A percentile compares a stretch with the other conserved stretches of the same genome.
These are phyloP conservation scores for Hagleromyces aurorensis DNA, from an alignment of 805 yeast species.

Conservation along the genomic window DNA sequence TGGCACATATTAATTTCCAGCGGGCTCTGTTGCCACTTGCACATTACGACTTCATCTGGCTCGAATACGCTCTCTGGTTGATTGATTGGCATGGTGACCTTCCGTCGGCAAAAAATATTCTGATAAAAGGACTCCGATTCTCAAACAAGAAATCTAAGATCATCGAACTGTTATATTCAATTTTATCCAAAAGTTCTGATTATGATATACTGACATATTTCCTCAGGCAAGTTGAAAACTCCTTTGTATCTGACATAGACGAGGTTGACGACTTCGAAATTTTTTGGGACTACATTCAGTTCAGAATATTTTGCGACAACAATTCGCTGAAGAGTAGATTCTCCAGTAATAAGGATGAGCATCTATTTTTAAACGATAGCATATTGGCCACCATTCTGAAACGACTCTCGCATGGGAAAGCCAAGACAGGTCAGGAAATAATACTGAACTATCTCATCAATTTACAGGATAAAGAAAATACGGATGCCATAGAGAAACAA, in stretches of 20 bases:
- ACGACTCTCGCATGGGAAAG: conserved; percentile 13
- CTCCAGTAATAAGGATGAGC: conserved; percentile 4
- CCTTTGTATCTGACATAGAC: conserved; percentile 15
- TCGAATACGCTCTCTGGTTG: conserved; percentile 28
- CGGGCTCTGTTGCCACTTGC: conserved; percentile 27
- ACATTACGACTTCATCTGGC: conserved; percentile 27
- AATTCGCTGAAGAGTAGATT: conserved; percentile 14
- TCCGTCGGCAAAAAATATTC: conserved; percentile 18
- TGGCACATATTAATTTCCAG: conserved; percentile 27
- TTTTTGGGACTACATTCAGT: conserved; percentile 29
- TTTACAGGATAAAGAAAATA: conserved; percentile 20
- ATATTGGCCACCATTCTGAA: conserved; percentile 13
- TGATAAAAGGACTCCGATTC: conserved; percentile 15
- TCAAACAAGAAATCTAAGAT: conserved; percentile 20
- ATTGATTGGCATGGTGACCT: conserved; percentile 16
- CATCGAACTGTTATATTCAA: conserved; percentile 16
- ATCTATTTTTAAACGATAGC: conserved; percentile 5
- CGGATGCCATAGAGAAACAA: conserved; percentile 14
- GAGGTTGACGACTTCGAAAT: conserved; percentile 21
- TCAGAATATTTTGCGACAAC: conserved; percentile 15
- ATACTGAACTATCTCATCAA: conserved; percentile 18
- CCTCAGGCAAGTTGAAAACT: conserved; percentile 8
- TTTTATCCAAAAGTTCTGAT: conserved; percentile 17
- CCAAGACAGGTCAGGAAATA: conserved; percentile 13
- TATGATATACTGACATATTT: conserved; percentile 12